Base-by-base conservation (phyloP, 129 eudicot species). In the Pulicaria dysenterica region DNA sequence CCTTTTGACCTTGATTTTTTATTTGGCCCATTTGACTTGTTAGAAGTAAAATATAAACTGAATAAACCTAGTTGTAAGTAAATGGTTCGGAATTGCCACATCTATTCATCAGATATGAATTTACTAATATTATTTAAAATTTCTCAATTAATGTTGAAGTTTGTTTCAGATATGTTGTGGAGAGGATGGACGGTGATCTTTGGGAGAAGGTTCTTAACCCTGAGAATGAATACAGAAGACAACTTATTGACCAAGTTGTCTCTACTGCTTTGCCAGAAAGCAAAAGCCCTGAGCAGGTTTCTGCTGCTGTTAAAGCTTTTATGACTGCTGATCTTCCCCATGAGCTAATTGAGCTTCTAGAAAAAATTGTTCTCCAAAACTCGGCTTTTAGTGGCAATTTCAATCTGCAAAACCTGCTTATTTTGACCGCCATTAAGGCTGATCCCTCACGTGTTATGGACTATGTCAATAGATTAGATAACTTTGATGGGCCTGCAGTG, bases 261-360 rank as follows among this genome's bases (percentile, higher is more conserved):
- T 93, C 98, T 16, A 84, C 92, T 58, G 87, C 98, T 55, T 64
- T 93, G 78, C 98, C 98, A 0, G 98, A 90, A 67, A 87, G 93
- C 87, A 94, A 90, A 79, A 87, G 95, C 74, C 98, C 98, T 0
- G 98, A 94, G 67, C 96, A 90, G 69, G 97, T 94, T 43, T 94
- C 97, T 71, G 95, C 96, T 7, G 96, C 98, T 68, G 98, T 94
- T 62, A 94, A 94, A 68, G 96, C 98, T 42, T 94, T 90, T 70
- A 94, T 94, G 97, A 88, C 98, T 15, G 98, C 98, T 58, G 98
- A 94, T 81, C 96, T 94, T 47, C 98, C 98, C 41, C 96, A 94
- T 73, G 98, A 94, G 64, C 77, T 94, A 38, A 94, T 94, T 36
- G 98, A 90, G 80, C 91, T 94, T 64, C 93, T 94, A 14, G 97